phyloP scores from a whole-genome alignment of 1,284 basidiomycete species.

The Phellopilus nigrolimitatus region DNA sequence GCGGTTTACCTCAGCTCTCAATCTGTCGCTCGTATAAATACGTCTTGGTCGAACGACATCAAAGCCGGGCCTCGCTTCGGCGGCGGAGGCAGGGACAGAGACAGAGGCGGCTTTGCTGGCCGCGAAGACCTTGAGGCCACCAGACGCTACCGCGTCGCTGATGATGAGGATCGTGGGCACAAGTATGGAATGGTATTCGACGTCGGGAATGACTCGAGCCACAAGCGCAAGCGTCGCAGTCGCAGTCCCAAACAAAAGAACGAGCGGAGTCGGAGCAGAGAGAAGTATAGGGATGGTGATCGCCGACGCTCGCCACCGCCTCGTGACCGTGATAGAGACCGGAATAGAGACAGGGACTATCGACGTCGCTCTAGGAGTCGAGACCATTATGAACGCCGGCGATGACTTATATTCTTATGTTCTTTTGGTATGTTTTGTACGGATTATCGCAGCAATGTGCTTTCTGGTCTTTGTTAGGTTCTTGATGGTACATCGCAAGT shows the following conservation, averaged over 20 bases:
- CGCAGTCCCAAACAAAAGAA: constrained; percentile 25
- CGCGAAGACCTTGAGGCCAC: constrained; percentile 70
- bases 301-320: constrained; percentile 2
- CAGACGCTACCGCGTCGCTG: constrained; percentile 49
- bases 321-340: constrained; percentile 22
- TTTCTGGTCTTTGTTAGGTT: neutral
- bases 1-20: constrained; percentile 57
- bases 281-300: neutral
- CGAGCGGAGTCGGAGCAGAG: constrained; percentile 20
- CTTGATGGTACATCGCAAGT: neutral
- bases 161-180: constrained; percentile 28
- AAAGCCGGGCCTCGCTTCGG: constrained; percentile 42
- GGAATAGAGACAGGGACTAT: constrained; percentile 20
- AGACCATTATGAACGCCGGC: constrained; percentile 10
- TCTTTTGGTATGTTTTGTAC: neutral
- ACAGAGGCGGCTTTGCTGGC: constrained; percentile 53
- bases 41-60: constrained; percentile 69
- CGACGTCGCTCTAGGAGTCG: constrained; percentile 14
- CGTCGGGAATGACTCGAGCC: constrained; percentile 30
- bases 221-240: constrained; percentile 26
- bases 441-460: neutral
- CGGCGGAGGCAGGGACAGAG: constrained; percentile 24
- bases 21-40: constrained; percentile 79
- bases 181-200: constrained; percentile 78
- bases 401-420: neutral